A percentile compares a stretch with the other conserved stretches of the same genome.
These are phyloP conservation scores for Ajuga chamaepitys DNA, from an alignment of 257 asterid species.

Conservation along the genomic window DNA sequence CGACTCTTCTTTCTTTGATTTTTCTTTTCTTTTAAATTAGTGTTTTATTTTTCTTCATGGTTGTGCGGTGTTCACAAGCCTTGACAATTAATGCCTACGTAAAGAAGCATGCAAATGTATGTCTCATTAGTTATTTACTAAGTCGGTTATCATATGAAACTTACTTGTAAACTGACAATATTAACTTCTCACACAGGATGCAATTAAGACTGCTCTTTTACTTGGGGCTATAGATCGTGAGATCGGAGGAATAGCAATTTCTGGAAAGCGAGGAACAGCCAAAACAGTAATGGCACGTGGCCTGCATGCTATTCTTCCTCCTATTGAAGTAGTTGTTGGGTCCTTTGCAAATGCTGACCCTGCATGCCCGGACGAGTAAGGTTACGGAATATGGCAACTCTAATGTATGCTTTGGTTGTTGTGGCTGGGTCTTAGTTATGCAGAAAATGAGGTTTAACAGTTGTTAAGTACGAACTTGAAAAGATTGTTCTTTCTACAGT, in stretches of 20 bases:
- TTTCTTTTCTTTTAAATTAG: no score
- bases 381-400: constrained; percentile 17
- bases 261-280: constrained; percentile 97
- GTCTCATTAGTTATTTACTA: not conserved
- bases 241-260: constrained; percentile 95
- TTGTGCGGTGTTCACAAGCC: not conserved
- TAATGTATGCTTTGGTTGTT: constrained; percentile 7
- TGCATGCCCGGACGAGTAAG: constrained; percentile 75
- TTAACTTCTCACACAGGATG: constrained; percentile 52
- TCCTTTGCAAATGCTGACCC: constrained; percentile 87
- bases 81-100: not conserved
- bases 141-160: not conserved
- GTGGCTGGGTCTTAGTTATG: not conserved
- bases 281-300: constrained; percentile 99
- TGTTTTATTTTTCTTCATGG: not conserved
- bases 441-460: not conserved
- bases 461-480: not conserved
- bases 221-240: constrained; percentile 97
- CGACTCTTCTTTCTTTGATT: not conserved
- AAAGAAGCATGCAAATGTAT: not conserved
- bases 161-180: not conserved
- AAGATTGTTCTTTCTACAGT: no score
- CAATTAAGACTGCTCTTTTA: constrained; percentile 90
- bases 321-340: constrained; percentile 82
- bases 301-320: constrained; percentile 93